Conservation (phyloP, 2,329 filamentous ascomycete genomes). For the Gnomoniopsis smithogilvyi region DNA sequence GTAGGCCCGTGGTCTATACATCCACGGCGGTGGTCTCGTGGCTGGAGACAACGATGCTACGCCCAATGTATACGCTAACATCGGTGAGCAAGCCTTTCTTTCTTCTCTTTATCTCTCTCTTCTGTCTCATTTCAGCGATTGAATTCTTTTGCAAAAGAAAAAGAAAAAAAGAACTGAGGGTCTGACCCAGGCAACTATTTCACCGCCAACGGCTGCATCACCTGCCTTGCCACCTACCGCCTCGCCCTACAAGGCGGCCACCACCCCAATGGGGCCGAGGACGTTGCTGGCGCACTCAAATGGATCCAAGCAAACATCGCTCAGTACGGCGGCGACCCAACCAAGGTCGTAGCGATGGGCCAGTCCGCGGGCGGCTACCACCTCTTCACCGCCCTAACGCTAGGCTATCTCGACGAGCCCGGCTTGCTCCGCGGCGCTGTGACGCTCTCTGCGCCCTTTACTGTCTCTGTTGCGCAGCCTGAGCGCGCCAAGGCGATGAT, state of each 20-base stretch:
- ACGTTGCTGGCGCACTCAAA: slow-evolving; percentile 13
- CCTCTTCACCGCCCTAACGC: slow-evolving; percentile 16
- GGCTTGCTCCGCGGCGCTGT: slow-evolving; percentile 13
- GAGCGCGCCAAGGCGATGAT: background rate
- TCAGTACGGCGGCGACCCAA: slow-evolving; percentile 20
- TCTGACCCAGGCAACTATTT: slow-evolving; percentile 24
- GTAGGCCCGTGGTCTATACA: slow-evolving; percentile 19
- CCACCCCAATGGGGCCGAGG: slow-evolving; percentile 19
- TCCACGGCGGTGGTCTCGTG: slow-evolving; percentile 22
- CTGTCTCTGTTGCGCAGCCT: background rate
- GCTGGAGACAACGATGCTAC: slow-evolving; percentile 19
- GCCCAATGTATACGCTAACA: slow-evolving; percentile 17
- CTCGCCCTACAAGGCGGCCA: slow-evolving; percentile 19
- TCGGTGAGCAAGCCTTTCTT: background rate
- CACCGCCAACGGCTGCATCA: slow-evolving; percentile 23
- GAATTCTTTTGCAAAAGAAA: too few relatives aligned
- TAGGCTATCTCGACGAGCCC: slow-evolving; percentile 13
- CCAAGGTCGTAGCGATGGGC: slow-evolving; percentile 17
- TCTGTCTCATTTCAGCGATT: background rate
- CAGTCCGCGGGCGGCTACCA: slow-evolving; percentile 20
- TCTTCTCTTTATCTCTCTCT: too few relatives aligned
- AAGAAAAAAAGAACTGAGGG: too few relatives aligned
- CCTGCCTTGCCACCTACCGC: slow-evolving; percentile 24
- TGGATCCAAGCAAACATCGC: slow-evolving; percentile 22
- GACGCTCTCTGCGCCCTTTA: slow-evolving; percentile 17